Evolutionary conservation across 805 yeast species (phyloP).

Genomic region (Saturnispora hagleri): DNA sequence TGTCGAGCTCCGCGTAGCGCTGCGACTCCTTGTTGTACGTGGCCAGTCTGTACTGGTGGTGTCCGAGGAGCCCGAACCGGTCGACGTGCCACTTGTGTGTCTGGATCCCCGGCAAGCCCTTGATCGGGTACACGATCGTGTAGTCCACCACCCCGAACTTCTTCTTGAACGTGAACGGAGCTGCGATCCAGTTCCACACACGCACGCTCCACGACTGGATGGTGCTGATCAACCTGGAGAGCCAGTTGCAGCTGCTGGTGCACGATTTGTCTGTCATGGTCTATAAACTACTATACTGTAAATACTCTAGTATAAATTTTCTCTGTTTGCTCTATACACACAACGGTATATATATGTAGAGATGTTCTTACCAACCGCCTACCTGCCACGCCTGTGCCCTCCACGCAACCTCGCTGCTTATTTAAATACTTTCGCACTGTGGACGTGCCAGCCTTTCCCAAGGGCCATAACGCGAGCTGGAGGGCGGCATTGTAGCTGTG

Average conservation of each 20-base stretch:
- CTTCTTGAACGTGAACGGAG: background rate
- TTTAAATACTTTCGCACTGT: background rate
- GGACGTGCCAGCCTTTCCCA: background rate
- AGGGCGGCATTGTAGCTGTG: too few relatives aligned
- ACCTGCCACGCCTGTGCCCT: background rate
- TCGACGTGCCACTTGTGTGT: conserved; percentile 22
- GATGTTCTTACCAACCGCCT: background rate
- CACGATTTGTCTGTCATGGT: background rate
- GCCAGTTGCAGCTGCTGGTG: background rate
- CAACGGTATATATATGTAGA: too few relatives aligned
- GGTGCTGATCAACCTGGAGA: background rate
- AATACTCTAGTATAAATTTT: too few relatives aligned
- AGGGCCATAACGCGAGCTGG: too few relatives aligned
- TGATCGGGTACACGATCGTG: conserved; percentile 24
- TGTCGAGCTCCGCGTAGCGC: conserved; percentile 14
- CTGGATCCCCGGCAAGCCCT: conserved; percentile 20
- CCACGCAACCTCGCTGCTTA: background rate
- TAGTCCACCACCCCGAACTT: conserved; percentile 12
- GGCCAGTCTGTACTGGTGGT: conserved; percentile 22
- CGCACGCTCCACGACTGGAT: background rate
- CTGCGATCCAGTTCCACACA: background rate
- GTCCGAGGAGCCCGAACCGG: conserved; percentile 23
- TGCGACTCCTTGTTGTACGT: conserved; percentile 12
- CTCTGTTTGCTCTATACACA: too few relatives aligned
- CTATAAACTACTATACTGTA: background rate